These are phyloP conservation scores for Gamarada debralockiae DNA, from an alignment of 495 filamentous ascomycete genomes.

Conservation along the genomic window DNA sequence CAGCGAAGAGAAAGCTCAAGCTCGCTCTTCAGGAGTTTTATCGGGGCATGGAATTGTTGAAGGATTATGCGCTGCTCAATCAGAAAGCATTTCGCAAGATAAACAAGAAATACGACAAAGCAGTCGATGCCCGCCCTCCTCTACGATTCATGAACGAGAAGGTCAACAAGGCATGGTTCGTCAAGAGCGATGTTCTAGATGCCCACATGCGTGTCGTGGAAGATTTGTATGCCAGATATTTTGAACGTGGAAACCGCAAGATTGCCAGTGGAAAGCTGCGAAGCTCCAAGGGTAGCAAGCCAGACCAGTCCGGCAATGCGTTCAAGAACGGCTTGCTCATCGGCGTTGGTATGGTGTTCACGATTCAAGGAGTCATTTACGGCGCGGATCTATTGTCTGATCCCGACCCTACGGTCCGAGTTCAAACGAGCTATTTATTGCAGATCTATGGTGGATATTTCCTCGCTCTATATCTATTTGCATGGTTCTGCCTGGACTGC, in stretches of 20 bases:
- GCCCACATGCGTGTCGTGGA: conserved; percentile 73
- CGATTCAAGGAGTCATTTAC: conserved; percentile 69
- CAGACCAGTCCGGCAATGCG: conserved; percentile 67
- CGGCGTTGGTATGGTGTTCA: conserved; percentile 69
- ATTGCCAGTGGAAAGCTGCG: conserved; percentile 82
- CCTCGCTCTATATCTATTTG: conserved; percentile 66
- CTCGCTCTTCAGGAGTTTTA: conserved; percentile 89
- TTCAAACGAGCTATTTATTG: conserved; percentile 69
- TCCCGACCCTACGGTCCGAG: conserved; percentile 38
- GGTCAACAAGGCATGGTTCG: conserved; percentile 87
- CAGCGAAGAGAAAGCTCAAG: conserved; percentile 88
- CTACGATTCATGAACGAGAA: conserved; percentile 87
- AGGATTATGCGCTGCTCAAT: conserved; percentile 85
- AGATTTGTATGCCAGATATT: conserved; percentile 89
- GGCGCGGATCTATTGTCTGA: conserved; percentile 48
- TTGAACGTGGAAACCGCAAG: conserved; percentile 87
- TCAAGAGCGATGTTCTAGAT: conserved; percentile 77
- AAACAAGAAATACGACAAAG: conserved; percentile 98
- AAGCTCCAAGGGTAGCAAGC: conserved; percentile 55
- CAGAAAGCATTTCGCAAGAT: conserved; percentile 93
- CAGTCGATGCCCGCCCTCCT: conserved; percentile 69
- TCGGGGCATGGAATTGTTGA: conserved; percentile 83
- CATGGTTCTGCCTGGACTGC: conserved; percentile 75
- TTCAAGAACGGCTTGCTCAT: conserved; percentile 80
- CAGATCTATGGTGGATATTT: conserved; percentile 88